A percentile compares a stretch with the other conserved stretches of the same genome.
phyloP scores from a whole-genome alignment of 805 yeast species.

The Myxozyma udenii region DNA sequence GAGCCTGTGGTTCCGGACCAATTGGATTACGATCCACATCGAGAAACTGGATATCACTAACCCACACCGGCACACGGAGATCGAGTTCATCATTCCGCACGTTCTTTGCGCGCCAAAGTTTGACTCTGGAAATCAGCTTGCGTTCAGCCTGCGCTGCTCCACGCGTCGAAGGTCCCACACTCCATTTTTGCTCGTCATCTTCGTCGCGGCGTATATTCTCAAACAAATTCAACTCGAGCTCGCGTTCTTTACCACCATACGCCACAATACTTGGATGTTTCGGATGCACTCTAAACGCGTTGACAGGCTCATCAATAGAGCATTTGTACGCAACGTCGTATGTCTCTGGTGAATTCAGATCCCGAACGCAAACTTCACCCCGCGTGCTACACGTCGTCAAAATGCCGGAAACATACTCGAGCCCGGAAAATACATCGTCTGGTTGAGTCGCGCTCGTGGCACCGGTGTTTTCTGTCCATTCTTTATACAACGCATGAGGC shows the following conservation, averaged over 20 bases:
- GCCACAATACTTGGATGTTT: slow-evolving; percentile 57
- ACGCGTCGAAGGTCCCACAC: slow-evolving; percentile 1
- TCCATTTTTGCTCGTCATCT: slow-evolving; percentile 2
- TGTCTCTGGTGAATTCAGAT: slow-evolving; percentile 24
- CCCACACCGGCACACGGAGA: slow-evolving; percentile 79
- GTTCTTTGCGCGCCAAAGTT: slow-evolving; percentile 69
- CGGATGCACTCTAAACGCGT: slow-evolving; percentile 51
- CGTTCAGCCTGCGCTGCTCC: not conserved
- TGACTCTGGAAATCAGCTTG: slow-evolving; percentile 4
- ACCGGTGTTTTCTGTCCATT: too few relatives aligned
- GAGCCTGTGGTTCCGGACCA: not conserved
- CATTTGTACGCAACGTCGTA: slow-evolving; percentile 14
- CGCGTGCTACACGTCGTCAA: slow-evolving; percentile 37
- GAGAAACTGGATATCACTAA: slow-evolving; percentile 54
- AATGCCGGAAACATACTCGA: slow-evolving; percentile 22
- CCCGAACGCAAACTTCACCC: slow-evolving; percentile 36
- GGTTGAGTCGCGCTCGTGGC: slow-evolving; percentile 7
- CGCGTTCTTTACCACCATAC: slow-evolving; percentile 82
- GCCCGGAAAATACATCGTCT: slow-evolving; percentile 28
- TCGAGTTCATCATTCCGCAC: slow-evolving; percentile 78
- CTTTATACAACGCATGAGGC: slow-evolving; percentile 25
- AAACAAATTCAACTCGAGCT: slow-evolving; percentile 45
- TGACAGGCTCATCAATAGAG: slow-evolving; percentile 47
- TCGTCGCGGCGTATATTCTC: slow-evolving; percentile 6
- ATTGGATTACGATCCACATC: slow-evolving; percentile 33